These are phyloP conservation scores for Wickerhamiella sorbophila DNA, from an alignment of 805 yeast genomes.

Conservation along the genomic window DNA sequence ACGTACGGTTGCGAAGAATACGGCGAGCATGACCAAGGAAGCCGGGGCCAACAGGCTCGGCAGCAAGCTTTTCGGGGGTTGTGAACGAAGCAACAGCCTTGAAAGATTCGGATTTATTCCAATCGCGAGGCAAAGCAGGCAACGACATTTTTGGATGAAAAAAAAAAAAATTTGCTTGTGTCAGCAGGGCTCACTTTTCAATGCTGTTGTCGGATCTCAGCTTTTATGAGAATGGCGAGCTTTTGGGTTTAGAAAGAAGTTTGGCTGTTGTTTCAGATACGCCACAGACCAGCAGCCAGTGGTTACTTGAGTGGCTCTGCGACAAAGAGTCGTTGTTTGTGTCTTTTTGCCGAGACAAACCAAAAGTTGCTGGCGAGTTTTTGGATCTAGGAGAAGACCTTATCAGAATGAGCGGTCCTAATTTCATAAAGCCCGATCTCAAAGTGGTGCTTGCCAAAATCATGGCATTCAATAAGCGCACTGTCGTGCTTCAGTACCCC, in stretches of 20 bases:
- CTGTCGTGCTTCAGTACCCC: constrained; percentile 33
- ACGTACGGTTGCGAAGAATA: constrained; percentile 89
- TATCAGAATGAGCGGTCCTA: constrained; percentile 2
- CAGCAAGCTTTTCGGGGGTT: constrained; percentile 38
- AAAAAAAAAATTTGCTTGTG: not conserved
- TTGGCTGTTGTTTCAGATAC: constrained; percentile 18
- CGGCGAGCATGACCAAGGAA: constrained; percentile 95
- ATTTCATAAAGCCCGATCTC: constrained; percentile 7
- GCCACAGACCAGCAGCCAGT: constrained; percentile 19
- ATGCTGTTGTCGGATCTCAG: not conserved
- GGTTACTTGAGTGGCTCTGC: constrained; percentile 10
- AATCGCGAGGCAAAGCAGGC: constrained; percentile 18
- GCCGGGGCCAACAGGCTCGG: constrained; percentile 94
- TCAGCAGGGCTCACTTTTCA: too few species aligned
- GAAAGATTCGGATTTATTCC: constrained; percentile 20
- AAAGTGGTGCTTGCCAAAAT: constrained; percentile 3
- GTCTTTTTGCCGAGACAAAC: constrained; percentile 2
- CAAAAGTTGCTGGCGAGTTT: constrained; percentile 1
- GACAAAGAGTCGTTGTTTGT: constrained; percentile 1
- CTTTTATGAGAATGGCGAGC: not conserved
- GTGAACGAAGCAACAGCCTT: constrained; percentile 18
- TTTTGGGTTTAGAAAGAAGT: constrained; percentile 7
- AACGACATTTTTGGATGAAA: not conserved
- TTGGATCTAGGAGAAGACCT: constrained; percentile 12
- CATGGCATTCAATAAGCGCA: constrained; percentile 13